Conservation (phyloP, 2,329 filamentous ascomycete species). For the Penicillium janthinellum region DNA sequence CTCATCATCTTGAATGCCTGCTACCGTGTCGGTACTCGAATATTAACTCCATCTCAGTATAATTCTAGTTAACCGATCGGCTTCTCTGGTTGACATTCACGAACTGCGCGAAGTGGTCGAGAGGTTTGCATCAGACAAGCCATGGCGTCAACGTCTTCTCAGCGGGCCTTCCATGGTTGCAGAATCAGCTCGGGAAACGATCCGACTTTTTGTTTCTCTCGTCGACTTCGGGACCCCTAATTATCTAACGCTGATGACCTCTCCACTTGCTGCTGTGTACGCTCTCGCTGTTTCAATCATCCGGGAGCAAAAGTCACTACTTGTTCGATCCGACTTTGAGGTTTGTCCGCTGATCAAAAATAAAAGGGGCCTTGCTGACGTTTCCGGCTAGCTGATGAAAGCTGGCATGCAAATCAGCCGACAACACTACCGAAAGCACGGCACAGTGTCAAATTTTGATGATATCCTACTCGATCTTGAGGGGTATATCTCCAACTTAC, state of each 20-base stretch:
- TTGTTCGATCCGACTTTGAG: constrained; percentile 17
- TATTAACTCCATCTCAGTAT: background rate
- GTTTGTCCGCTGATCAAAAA: background rate
- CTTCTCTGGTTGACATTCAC: constrained; percentile 5
- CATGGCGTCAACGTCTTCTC: constrained; percentile 8
- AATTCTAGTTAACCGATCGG: constrained; percentile 7
- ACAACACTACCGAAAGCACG: constrained; percentile 7
- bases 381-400: constrained; percentile 11
- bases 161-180: constrained; percentile 4
- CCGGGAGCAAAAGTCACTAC: constrained; percentile 6
- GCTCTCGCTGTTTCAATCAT: constrained; percentile 12
- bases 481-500: background rate
- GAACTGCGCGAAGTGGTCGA: constrained; percentile 10
- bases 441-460: constrained; percentile 8
- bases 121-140: constrained; percentile 5
- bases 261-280: constrained; percentile 13
- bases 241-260: constrained; percentile 9
- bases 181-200: constrained; percentile 13
- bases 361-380: background rate
- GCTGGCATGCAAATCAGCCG: constrained; percentile 9
- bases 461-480: constrained; percentile 7
- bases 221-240: constrained; percentile 7
- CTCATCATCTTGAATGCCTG: background rate
- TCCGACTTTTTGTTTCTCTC: constrained; percentile 11
- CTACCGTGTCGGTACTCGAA: no score